Conservation (phyloP, 2,329 filamentous ascomycete species). For the Botrytis elliptica region DNA sequence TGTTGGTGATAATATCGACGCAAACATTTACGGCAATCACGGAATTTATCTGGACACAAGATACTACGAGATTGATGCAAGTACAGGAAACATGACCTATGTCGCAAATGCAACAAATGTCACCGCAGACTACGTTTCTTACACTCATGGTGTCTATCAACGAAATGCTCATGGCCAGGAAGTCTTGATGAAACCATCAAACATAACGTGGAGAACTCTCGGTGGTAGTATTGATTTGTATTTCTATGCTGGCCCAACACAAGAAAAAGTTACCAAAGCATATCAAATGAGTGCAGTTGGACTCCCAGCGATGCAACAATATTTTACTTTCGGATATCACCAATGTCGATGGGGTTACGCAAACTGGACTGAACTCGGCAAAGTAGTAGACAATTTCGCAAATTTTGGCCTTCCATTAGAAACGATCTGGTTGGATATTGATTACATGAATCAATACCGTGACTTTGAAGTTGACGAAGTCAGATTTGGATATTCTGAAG, state of each 20-base stretch:
- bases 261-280: constrained; percentile 65
- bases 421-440: constrained; percentile 68
- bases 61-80: constrained; percentile 60
- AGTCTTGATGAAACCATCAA: constrained; percentile 60
- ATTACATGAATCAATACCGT: constrained; percentile 63
- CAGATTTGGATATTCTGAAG: constrained; percentile 56
- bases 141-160: constrained; percentile 74
- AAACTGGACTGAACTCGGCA: constrained; percentile 67
- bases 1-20: constrained; percentile 60
- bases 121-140: constrained; percentile 58
- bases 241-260: constrained; percentile 72
- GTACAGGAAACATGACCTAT: constrained; percentile 50
- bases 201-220: constrained; percentile 70
- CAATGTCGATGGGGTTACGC: constrained; percentile 82
- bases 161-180: constrained; percentile 78
- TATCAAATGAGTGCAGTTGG: constrained; percentile 69
- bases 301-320: constrained; percentile 74
- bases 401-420: constrained; percentile 66
- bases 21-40: constrained; percentile 65
- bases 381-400: constrained; percentile 66
- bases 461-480: constrained; percentile 62
- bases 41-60: constrained; percentile 78
- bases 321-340: constrained; percentile 79
- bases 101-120: constrained; percentile 54
- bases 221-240: constrained; percentile 79